Percentiles rank a stretch among this genome's conserved stretches.
Evolutionary conservation across 306 rosid species (phyloP).

Genomic region (Glycine tomentella): DNA sequence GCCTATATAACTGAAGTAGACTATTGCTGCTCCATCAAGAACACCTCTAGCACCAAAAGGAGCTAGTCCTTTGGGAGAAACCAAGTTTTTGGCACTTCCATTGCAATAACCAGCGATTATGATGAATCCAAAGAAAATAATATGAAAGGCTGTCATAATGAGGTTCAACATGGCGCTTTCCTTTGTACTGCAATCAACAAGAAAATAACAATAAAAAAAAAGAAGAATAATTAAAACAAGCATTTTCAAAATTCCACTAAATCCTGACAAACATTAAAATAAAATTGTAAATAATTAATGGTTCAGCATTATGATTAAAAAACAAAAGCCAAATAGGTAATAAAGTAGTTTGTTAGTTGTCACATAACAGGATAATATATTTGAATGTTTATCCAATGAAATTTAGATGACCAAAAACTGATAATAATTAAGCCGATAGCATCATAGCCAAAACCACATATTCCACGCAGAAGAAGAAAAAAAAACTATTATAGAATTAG

Average conservation of each 20-base stretch:
- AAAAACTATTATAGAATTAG: too few relatives aligned
- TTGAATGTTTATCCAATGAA: conserved; percentile 30
- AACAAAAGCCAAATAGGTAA: conserved; percentile 16
- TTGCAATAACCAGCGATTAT: conserved; percentile 73
- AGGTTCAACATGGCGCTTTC: conserved; percentile 90
- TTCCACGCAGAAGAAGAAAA: neutral
- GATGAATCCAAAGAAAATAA: conserved; percentile 88
- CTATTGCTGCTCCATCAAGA: conserved; percentile 92
- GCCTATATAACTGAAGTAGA: conserved; percentile 92
- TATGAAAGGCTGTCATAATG: conserved; percentile 83
- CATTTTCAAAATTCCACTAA: conserved; percentile 59
- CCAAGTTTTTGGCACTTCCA: conserved; percentile 75
- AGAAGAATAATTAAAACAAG: conserved; percentile 7
- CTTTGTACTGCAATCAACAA: conserved; percentile 75
- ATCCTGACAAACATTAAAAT: neutral
- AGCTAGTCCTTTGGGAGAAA: conserved; percentile 72
- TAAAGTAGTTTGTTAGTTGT: conserved; percentile 37
- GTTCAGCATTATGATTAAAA: conserved; percentile 31
- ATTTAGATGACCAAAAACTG: conserved; percentile 18
- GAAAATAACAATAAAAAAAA: neutral
- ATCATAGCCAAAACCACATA: conserved; percentile 7
- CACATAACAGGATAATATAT: conserved; percentile 33
- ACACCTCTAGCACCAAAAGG: conserved; percentile 79
- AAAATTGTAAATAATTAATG: conserved; percentile 9
- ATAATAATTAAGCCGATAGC: conserved; percentile 10